Conservation (phyloP, 441 rosid species). For the Populus hybrid region DNA sequence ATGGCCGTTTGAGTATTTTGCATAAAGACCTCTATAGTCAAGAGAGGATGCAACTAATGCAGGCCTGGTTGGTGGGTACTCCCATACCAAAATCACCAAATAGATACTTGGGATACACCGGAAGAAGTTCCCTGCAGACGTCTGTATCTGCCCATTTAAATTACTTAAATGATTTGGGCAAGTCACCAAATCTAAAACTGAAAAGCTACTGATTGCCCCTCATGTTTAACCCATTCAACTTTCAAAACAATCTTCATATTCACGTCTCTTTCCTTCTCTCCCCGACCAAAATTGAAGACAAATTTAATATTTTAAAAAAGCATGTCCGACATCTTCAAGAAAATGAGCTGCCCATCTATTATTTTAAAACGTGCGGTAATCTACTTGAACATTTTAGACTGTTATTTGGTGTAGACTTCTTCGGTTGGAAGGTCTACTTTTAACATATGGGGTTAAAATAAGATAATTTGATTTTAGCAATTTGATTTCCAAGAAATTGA, state of each 20-base stretch:
- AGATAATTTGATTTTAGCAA: not conserved
- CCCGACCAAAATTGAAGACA: not conserved
- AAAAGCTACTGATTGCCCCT: conserved; percentile 15
- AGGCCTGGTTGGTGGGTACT: conserved; percentile 71
- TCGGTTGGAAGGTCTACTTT: not conserved
- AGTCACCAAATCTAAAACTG: conserved; percentile 33
- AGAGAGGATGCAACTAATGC: conserved; percentile 78
- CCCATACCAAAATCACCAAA: conserved; percentile 35
- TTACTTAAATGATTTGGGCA: conserved; percentile 18
- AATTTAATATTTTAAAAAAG: no score
- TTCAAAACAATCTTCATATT: not conserved
- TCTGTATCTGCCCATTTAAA: not conserved
- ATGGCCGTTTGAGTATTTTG: conserved; percentile 33
- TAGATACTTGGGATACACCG: not conserved
- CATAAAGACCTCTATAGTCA: conserved; percentile 42
- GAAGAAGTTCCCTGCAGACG: not conserved
- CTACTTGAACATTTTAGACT: not conserved
- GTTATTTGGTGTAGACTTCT: conserved; percentile 5
- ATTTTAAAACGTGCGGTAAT: conserved; percentile 10
- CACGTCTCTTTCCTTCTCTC: not conserved
- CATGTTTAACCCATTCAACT: conserved; percentile 6
- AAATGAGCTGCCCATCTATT: not conserved
- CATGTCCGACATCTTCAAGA: not conserved
- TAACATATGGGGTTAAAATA: not conserved
- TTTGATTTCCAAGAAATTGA: not conserved